Base-by-base conservation (phyloP, 2,329 filamentous ascomycete genomes). In the Cladosporium oxysporum region DNA sequence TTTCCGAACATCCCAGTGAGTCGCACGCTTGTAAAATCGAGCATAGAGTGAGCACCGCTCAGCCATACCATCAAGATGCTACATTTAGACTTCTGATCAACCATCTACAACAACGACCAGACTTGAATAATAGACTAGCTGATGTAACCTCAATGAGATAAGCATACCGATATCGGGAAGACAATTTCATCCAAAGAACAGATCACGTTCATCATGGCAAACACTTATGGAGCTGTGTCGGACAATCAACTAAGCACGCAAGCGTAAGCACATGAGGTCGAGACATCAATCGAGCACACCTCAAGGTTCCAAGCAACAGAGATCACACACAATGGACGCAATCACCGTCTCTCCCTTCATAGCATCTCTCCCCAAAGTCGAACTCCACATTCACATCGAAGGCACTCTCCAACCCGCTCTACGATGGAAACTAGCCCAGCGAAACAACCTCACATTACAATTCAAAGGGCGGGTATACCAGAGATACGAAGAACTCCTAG, bases 381-480 rank as follows among this genome's bases (percentile, higher is more conserved):
- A 58, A 12, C 55, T 58, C n/a, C 55, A 58, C 55, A 41, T 58
- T 33, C 55, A 58, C 55, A 58, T 41, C 21, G 33, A 58, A 37
- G 33, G 55, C 33, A 58, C 55, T 16, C 55, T 58, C 31, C 55
- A 58, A 37, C 55, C 55, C 14, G 55, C 55, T 8, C 33, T 58
- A 11, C 31, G 55, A 28, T 58, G 55, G 55, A 58, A 41, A 41
- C 31, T 58, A 8, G 55, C 55, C 31, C 55, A 58, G 23, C 55
- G 55, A 4, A 58, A 58, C 33, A 18, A 41, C 33, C 28, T 58
- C 33, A 6, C 55, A 8, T 11, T 58, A 10, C 31, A 41, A n/a
- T 58, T 58, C 55, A 58, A 41, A 26, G 55, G 55, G 16, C 31
- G 41, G 11, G 4, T 41, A 18, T 58, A 58, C 23, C 31, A 5